Base-by-base conservation (phyloP, 352 stramenopile species). In the Peronosclerospora sorghi region DNA sequence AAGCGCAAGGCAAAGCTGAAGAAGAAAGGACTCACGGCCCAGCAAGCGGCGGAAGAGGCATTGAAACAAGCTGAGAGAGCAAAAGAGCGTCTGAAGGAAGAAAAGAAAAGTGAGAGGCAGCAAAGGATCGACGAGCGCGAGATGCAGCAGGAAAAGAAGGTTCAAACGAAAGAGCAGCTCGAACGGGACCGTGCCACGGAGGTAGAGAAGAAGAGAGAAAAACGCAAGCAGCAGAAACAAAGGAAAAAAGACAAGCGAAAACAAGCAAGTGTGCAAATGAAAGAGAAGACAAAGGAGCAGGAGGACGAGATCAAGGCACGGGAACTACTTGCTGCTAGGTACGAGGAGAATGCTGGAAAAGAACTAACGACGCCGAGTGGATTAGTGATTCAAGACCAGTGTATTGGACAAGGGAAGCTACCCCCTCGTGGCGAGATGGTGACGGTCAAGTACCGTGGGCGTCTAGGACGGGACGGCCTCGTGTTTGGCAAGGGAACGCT, bases 401-500 rank as follows among this genome's bases (percentile, higher is more conserved):
- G 62, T 8, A 41, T 83, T 7, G 76, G 76, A 23, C 48, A 79
- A 13, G 73, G 76, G 10, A 68, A 66, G 37, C 36, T 86, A 17
- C 59, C 71, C 5, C 27, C 55, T 8, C 17, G 54, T 15, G 76
- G 76, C 13, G 68, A 88, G 50, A 82, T 83, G 72, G 49, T 85
- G 18, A 88, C 76, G 2, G 73, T 86, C 51, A 76, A 78, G 35
- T 88, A 88, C 39, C 55, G 65, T 32, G 76, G 68, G 8, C 63
- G 59, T 5, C 54, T 88, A 17, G 76, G 65, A 48, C 62, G 68
- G 14, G 65, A 75, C 14, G 76, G 76, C 8, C 53, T 83, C 5
- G 62, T 83, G 30, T 88, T 88, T 41, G 68, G 76, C 45, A 86
- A 86, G 40, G 76, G 75, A 9, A 88, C 85, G 72, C 70, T 88